Evolutionary conservation across 768 basidiomycete species (phyloP).

Genomic region (Paxillus rubicundulus): DNA sequence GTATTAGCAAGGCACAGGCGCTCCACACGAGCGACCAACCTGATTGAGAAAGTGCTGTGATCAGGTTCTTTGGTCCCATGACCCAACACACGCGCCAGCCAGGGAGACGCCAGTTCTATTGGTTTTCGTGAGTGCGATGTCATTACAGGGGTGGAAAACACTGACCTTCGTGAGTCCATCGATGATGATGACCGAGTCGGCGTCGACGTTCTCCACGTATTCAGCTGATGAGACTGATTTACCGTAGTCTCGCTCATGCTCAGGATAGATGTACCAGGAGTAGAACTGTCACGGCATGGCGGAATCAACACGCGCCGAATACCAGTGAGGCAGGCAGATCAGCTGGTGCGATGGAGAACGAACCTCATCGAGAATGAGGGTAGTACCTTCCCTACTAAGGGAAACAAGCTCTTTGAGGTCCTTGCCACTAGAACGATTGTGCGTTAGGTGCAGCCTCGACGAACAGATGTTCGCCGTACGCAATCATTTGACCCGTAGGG

Average conservation of each 20-base stretch:
- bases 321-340: background rate
- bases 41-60: slow-evolving; percentile 89
- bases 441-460: slow-evolving; percentile 6
- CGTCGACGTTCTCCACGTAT: slow-evolving; percentile 84
- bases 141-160: background rate
- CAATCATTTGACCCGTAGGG: slow-evolving; percentile 88
- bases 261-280: slow-evolving; percentile 93
- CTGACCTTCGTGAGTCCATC: slow-evolving; percentile 88
- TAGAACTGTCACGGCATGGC: slow-evolving; percentile 63
- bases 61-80: slow-evolving; percentile 82
- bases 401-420: slow-evolving; percentile 79
- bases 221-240: slow-evolving; percentile 78
- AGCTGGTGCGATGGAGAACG: slow-evolving; percentile 3
- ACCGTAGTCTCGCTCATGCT: slow-evolving; percentile 69
- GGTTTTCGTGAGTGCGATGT: slow-evolving; percentile 10
- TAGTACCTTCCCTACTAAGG: slow-evolving; percentile 73
- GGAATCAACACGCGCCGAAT: background rate
- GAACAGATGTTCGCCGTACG: slow-evolving; percentile 36
- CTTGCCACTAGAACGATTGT: slow-evolving; percentile 51
- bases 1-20: background rate
- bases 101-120: slow-evolving; percentile 89
- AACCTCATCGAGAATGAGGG: slow-evolving; percentile 83
- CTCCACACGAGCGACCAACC: slow-evolving; percentile 36
- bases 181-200: slow-evolving; percentile 80
- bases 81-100: slow-evolving; percentile 97